Conservation (phyloP, 148 eudicot species). For the Selenicereus undatus region DNA sequence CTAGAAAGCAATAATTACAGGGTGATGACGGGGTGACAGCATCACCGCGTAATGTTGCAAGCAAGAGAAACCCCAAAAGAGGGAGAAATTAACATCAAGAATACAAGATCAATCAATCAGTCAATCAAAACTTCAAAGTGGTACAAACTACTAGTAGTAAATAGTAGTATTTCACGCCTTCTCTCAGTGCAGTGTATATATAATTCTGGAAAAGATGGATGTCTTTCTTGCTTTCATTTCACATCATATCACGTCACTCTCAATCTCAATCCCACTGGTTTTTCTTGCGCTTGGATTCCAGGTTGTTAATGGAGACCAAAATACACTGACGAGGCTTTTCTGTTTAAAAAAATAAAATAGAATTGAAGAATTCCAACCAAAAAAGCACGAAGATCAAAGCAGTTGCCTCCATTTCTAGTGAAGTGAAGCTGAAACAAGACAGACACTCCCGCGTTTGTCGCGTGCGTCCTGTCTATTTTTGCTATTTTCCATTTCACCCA, state of each 20-base stretch:
- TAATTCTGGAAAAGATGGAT: slow-evolving; percentile 21
- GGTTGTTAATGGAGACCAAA: slow-evolving; percentile 15
- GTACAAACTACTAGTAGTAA: not conserved
- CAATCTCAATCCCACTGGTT: not conserved
- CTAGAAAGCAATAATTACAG: not conserved
- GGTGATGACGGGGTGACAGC: not conserved
- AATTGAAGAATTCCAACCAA: not conserved
- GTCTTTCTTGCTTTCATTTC: slow-evolving; percentile 7
- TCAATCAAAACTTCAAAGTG: not conserved
- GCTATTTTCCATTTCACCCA: too few species aligned
- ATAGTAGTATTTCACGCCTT: not conserved
- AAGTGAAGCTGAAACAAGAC: not conserved
- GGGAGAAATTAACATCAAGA: not conserved
- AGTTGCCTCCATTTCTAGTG: slow-evolving; percentile 26
- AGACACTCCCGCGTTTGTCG: slow-evolving; percentile 26
- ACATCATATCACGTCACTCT: not conserved
- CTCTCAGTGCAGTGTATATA: not conserved
- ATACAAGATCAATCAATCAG: too few species aligned
- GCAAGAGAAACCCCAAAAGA: slow-evolving; percentile 8
- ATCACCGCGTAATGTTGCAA: not conserved
- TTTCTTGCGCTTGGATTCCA: slow-evolving; percentile 2
- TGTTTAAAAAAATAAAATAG: too few species aligned
- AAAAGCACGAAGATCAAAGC: slow-evolving; percentile 19
- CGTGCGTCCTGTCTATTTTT: not conserved
- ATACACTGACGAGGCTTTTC: not conserved